Conservation (phyloP, 331 rosid genomes). For the Rhamnella rubrinervis region DNA sequence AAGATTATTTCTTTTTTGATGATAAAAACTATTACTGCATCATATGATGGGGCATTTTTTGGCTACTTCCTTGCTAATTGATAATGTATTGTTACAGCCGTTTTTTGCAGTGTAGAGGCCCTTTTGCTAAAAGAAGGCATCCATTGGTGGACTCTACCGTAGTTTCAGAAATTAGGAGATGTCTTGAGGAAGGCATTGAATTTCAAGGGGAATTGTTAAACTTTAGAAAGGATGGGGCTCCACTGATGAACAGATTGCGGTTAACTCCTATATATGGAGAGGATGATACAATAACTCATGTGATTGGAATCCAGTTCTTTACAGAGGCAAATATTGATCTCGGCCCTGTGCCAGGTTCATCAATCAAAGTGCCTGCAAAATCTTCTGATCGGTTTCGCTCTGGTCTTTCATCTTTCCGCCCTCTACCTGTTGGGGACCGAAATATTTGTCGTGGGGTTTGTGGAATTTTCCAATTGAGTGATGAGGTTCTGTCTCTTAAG, state of each 20-base stretch:
- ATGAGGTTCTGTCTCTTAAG: slow-evolving; percentile 87
- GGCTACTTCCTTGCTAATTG: slow-evolving; percentile 27
- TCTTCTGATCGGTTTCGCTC: slow-evolving; percentile 57
- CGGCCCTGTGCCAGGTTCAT: slow-evolving; percentile 74
- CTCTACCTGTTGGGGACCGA: slow-evolving; percentile 61
- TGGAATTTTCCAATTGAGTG: slow-evolving; percentile 89
- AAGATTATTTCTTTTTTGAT: not conserved
- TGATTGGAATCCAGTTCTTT: slow-evolving; percentile 92
- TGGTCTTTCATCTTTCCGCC: slow-evolving; percentile 62
- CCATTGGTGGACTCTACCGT: slow-evolving; percentile 83
- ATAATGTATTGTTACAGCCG: slow-evolving; percentile 62
- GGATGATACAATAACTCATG: slow-evolving; percentile 81
- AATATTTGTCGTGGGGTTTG: slow-evolving; percentile 86
- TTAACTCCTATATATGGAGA: slow-evolving; percentile 92
- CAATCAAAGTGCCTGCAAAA: slow-evolving; percentile 61
- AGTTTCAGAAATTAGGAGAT: slow-evolving; percentile 84
- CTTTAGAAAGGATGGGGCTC: slow-evolving; percentile 98
- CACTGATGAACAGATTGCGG: slow-evolving; percentile 90
- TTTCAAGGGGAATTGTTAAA: slow-evolving; percentile 95
- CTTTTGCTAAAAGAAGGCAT: slow-evolving; percentile 95
- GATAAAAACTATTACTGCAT: not conserved
- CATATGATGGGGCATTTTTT: not conserved
- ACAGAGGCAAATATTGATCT: slow-evolving; percentile 85
- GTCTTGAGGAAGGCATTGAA: slow-evolving; percentile 87
- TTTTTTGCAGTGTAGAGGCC: slow-evolving; percentile 97